Conservation (phyloP, 2,329 filamentous ascomycete species). For the Aspergillus transmontanensis region DNA sequence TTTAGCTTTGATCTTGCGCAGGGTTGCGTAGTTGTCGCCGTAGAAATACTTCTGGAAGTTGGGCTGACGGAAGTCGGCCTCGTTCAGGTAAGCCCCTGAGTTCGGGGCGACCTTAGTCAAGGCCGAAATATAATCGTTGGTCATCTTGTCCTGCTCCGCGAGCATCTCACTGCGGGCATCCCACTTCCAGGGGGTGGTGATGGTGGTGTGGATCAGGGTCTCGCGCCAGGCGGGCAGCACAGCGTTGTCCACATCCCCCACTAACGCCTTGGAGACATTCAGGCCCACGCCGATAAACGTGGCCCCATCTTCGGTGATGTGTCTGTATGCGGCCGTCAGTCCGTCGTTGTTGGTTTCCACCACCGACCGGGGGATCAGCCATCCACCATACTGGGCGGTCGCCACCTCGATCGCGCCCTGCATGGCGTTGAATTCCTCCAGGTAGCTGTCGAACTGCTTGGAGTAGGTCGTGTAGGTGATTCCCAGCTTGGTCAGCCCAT, state of each 20-base stretch:
- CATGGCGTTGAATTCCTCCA: constrained; percentile 36
- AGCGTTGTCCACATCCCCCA: constrained; percentile 45
- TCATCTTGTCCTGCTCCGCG: constrained; percentile 41
- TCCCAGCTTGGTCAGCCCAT: constrained; percentile 39
- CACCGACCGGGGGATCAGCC: constrained; percentile 40
- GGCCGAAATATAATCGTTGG: constrained; percentile 39
- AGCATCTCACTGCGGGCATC: constrained; percentile 36
- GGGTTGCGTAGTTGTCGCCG: constrained; percentile 42
- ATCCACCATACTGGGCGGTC: constrained; percentile 42
- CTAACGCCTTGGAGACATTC: constrained; percentile 40
- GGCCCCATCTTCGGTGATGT: constrained; percentile 37
- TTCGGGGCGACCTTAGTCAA: constrained; percentile 41
- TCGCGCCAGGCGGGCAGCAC: constrained; percentile 48
- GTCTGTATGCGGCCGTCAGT: constrained; percentile 35
- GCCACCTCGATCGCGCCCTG: constrained; percentile 34
- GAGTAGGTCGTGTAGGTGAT: constrained; percentile 36
- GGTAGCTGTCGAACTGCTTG: constrained; percentile 34
- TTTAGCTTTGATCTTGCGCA: constrained; percentile 43
- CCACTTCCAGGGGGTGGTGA: constrained; percentile 43
- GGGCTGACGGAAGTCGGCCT: constrained; percentile 45
- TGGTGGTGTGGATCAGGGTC: constrained; percentile 43
- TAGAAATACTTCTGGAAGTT: constrained; percentile 47
- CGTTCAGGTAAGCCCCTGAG: constrained; percentile 47
- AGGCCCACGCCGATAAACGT: constrained; percentile 41
- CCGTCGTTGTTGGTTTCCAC: constrained; percentile 33